A percentile compares a stretch with the other conserved stretches of the same genome.
Conservation (phyloP, 305 asterid species). For the Fraxinus xanthoxyloides region DNA sequence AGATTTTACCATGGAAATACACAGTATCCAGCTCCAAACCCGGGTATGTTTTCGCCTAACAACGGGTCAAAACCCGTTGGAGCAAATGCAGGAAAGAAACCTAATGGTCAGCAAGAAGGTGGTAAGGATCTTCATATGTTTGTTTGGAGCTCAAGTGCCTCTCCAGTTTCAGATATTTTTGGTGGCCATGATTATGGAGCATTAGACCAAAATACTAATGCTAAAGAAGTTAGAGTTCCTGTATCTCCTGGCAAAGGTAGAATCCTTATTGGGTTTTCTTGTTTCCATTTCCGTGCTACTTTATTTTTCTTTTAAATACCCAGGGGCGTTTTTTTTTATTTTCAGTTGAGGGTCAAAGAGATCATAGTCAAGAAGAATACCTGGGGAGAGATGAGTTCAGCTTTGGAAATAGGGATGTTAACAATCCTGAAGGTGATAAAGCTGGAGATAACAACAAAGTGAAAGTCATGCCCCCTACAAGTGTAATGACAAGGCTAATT, state of each 20-base stretch:
- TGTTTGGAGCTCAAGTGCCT: conserved; percentile 93
- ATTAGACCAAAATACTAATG: conserved; percentile 40
- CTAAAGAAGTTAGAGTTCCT: conserved; percentile 64
- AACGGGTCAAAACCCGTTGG: conserved; percentile 26
- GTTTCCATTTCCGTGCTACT: background rate
- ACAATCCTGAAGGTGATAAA: conserved; percentile 43
- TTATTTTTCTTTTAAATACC: background rate
- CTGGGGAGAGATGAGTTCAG: conserved; percentile 44
- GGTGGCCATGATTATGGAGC: conserved; percentile 65
- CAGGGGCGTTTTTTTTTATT: background rate
- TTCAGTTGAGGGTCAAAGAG: conserved; percentile 53
- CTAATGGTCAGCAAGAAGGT: conserved; percentile 44
- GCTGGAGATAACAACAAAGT: conserved; percentile 41
- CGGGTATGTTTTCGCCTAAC: conserved; percentile 90
- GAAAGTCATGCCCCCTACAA: conserved; percentile 59
- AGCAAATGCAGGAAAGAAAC: conserved; percentile 46
- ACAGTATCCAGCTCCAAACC: conserved; percentile 77
- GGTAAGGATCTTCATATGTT: conserved; percentile 89
- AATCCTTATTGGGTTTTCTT: background rate
- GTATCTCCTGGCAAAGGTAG: conserved; percentile 65
- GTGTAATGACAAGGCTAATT: conserved; percentile 69
- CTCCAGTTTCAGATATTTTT: conserved; percentile 91
- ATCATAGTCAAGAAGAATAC: conserved; percentile 44
- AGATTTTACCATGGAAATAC: conserved; percentile 15
- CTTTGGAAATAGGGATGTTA: conserved; percentile 45